These are phyloP conservation scores for Wickerhamiella shivajii DNA, from an alignment of 805 yeast genomes.

Conservation along the genomic window DNA sequence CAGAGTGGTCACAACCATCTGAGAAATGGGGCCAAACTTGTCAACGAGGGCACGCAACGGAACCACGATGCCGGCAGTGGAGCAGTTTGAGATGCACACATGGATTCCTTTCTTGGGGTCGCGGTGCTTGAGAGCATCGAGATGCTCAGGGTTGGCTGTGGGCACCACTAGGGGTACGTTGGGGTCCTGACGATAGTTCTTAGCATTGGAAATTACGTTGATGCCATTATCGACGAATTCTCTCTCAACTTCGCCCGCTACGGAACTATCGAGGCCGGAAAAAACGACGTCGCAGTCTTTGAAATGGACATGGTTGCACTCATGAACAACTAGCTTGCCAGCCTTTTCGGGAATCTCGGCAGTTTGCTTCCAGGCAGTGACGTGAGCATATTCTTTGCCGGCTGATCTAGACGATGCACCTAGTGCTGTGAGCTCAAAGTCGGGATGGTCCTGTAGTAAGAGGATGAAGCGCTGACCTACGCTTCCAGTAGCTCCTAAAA, in stretches of 20 bases:
- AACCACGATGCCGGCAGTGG: conserved; percentile 95
- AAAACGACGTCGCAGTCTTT: conserved; percentile 87
- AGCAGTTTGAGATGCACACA: conserved; percentile 93
- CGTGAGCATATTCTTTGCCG: conserved; percentile 72
- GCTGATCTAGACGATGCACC: conserved; percentile 95
- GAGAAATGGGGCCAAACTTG: conserved; percentile 76
- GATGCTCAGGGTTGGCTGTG: conserved; percentile 83
- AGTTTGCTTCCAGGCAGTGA: conserved; percentile 91
- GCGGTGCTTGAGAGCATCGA: conserved; percentile 47
- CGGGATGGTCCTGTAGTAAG: conserved; percentile 73
- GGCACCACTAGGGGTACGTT: conserved; percentile 92
- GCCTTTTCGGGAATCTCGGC: conserved; percentile 59
- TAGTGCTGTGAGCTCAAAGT: conserved; percentile 65
- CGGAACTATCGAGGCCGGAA: conserved; percentile 86
- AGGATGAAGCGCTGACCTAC: conserved; percentile 94
- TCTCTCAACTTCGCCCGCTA: conserved; percentile 84
- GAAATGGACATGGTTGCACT: conserved; percentile 65
- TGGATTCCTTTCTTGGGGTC: conserved; percentile 50
- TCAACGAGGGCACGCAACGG: conserved; percentile 92
- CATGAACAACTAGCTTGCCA: conserved; percentile 48
- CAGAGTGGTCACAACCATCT: conserved; percentile 76
- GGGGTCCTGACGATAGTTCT: conserved; percentile 78
- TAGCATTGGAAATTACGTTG: conserved; percentile 85
- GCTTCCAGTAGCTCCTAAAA: conserved; percentile 94
- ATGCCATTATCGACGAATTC: conserved; percentile 70